Conservation (phyloP, 2,329 filamentous ascomycete species). For the Clonostachys rosea region DNA sequence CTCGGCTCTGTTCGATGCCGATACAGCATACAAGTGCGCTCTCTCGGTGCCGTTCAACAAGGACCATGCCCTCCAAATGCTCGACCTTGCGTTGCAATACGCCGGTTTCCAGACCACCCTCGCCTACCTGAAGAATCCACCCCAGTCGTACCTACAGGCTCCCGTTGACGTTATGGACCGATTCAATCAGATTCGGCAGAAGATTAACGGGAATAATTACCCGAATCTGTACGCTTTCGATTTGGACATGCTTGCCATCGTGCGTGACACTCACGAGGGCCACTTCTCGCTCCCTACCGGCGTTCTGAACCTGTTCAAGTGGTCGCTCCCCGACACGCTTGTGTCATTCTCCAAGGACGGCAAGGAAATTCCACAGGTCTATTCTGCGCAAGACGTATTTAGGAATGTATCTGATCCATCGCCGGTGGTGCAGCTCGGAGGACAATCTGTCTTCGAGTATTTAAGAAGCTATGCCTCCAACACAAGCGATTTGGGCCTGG, state of each 20-base stretch:
- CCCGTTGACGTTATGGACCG: constrained; percentile 39
- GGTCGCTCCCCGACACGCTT: constrained; percentile 26
- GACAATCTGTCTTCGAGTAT: constrained; percentile 29
- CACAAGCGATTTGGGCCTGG: no score
- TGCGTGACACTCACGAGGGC: constrained; percentile 56
- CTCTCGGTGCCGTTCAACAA: constrained; percentile 29
- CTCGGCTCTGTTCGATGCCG: not conserved
- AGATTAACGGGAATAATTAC: constrained; percentile 34
- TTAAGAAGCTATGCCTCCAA: not conserved
- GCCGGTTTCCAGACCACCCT: constrained; percentile 43
- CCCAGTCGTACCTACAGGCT: constrained; percentile 42
- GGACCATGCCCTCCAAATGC: constrained; percentile 22
- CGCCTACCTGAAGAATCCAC: constrained; percentile 45
- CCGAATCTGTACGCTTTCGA: constrained; percentile 51
- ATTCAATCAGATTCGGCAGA: constrained; percentile 37
- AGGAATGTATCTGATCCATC: no score
- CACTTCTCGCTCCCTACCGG: constrained; percentile 52
- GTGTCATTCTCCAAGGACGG: no score
- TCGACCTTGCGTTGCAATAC: constrained; percentile 32
- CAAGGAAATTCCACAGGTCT: no score
- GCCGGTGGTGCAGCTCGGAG: constrained; percentile 10
- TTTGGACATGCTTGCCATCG: constrained; percentile 44
- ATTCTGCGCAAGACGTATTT: no score
- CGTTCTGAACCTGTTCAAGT: constrained; percentile 26
- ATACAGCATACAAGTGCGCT: constrained; percentile 26